phyloP scores from a whole-genome alignment of 495 filamentous ascomycete genomes.

The Thozetella sp. region DNA sequence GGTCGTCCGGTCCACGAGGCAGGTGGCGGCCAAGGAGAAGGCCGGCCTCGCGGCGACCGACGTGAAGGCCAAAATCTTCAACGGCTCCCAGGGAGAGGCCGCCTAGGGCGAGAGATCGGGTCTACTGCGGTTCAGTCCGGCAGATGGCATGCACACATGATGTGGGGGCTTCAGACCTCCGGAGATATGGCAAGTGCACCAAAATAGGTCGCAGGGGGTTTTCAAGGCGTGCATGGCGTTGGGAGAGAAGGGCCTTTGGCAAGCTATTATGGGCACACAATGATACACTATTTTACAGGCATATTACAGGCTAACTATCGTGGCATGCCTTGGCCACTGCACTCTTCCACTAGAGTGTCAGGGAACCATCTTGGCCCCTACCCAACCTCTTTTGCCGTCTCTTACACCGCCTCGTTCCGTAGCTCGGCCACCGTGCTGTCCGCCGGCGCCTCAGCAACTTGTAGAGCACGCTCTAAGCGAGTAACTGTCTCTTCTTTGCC shows the following conservation, averaged over 20 bases:
- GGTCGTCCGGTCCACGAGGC: conserved; percentile 75
- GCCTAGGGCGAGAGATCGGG: neutral
- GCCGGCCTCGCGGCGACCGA: conserved; percentile 80
- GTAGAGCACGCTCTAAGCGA: conserved; percentile 51
- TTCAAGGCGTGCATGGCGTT: conserved; percentile 1
- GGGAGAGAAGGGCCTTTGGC: neutral
- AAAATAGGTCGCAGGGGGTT: neutral
- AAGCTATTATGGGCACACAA: neutral
- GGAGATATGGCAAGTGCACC: neutral
- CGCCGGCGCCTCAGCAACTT: conserved; percentile 7
- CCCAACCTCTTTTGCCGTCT: no score
- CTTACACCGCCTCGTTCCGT: neutral
- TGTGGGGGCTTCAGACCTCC: neutral
- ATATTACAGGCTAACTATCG: no score
- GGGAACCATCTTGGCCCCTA: no score
- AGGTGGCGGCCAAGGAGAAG: conserved; percentile 84
- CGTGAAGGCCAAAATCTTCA: conserved; percentile 86
- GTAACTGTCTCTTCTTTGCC: conserved; percentile 61
- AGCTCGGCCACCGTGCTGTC: neutral
- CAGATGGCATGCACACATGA: neutral
- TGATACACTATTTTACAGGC: conserved; percentile 1
- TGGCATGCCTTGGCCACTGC: no score
- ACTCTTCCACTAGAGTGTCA: no score
- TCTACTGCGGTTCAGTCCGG: neutral
- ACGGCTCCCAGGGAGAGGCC: conserved; percentile 25